These are phyloP conservation scores for Botryobasidium botryosum DNA, from an alignment of 768 basidiomycete genomes.

Conservation along the genomic window DNA sequence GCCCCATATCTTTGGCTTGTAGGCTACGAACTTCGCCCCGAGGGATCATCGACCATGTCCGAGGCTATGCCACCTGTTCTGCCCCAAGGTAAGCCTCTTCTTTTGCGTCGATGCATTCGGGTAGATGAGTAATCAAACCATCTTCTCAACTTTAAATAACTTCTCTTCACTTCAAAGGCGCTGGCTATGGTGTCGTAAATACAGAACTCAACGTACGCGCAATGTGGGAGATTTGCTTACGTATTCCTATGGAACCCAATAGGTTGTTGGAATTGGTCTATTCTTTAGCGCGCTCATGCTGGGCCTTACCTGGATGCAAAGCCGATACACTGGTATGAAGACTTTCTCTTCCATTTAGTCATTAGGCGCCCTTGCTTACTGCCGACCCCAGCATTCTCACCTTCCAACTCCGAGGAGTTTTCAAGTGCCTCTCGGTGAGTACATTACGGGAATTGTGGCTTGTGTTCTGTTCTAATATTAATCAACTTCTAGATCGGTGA, in stretches of 20 bases:
- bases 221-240: background rate
- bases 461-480: too few relatives aligned
- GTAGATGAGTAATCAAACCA: background rate
- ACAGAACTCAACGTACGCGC: background rate
- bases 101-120: too few relatives aligned
- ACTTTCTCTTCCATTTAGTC: too few relatives aligned
- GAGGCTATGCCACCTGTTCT: background rate
- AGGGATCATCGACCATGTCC: too few relatives aligned
- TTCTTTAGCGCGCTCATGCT: slow-evolving; percentile 80
- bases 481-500: too few relatives aligned
- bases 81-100: background rate
- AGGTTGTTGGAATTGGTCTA: slow-evolving; percentile 48
- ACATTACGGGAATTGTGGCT: too few relatives aligned
- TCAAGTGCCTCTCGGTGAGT: slow-evolving; percentile 63
- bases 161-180: slow-evolving; percentile 31
- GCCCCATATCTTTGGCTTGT: too few relatives aligned
- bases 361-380: too few relatives aligned
- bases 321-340: slow-evolving; percentile 84
- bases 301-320: slow-evolving; percentile 58
- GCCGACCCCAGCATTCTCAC: slow-evolving; percentile 54
- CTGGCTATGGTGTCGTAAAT: slow-evolving; percentile 68
- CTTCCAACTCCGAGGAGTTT: slow-evolving; percentile 37
- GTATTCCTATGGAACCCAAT: background rate
- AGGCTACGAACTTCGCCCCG: too few relatives aligned
- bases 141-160: background rate